Conservation (phyloP, 805 yeast genomes). For the Metschnikowia kunwiensis region DNA sequence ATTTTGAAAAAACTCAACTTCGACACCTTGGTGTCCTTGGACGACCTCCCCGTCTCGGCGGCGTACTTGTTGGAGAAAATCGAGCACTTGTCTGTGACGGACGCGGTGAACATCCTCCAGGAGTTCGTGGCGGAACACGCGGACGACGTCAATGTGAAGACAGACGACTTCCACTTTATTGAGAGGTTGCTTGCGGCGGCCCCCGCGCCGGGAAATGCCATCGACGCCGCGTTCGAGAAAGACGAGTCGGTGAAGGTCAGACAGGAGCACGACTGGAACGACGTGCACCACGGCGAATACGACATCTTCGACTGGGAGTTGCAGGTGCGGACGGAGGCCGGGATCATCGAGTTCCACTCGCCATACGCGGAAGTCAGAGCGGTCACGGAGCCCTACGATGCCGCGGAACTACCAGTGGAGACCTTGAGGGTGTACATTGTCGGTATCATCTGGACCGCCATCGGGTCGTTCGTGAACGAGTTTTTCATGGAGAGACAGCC, state of each 20-base stretch:
- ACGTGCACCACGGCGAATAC: not conserved
- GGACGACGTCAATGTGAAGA: conserved; percentile 3
- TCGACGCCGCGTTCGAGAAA: not conserved
- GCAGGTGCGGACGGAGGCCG: conserved; percentile 37
- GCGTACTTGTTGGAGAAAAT: conserved; percentile 15
- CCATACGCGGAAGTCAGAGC: conserved; percentile 71
- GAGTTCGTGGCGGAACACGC: conserved; percentile 1
- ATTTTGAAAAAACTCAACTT: conserved; percentile 27
- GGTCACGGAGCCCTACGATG: conserved; percentile 53
- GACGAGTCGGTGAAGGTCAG: conserved; percentile 11
- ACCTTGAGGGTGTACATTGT: conserved; percentile 55
- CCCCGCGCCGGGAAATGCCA: not conserved
- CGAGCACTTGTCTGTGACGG: conserved; percentile 2
- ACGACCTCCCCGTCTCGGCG: conserved; percentile 31
- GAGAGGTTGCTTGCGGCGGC: conserved; percentile 3
- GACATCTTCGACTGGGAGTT: conserved; percentile 30
- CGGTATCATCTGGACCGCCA: conserved; percentile 47
- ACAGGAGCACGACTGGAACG: not conserved
- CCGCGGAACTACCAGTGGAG: conserved; percentile 45
- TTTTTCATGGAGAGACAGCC: conserved; percentile 60
- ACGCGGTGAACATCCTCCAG: conserved; percentile 2
- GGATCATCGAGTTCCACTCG: conserved; percentile 27
- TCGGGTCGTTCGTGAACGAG: conserved; percentile 58
- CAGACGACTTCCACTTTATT: conserved; percentile 2
- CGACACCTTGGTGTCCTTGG: conserved; percentile 25